Evolutionary conservation across 208 protist species (phyloP).

Genomic region (Trypanosoma mega): DNA sequence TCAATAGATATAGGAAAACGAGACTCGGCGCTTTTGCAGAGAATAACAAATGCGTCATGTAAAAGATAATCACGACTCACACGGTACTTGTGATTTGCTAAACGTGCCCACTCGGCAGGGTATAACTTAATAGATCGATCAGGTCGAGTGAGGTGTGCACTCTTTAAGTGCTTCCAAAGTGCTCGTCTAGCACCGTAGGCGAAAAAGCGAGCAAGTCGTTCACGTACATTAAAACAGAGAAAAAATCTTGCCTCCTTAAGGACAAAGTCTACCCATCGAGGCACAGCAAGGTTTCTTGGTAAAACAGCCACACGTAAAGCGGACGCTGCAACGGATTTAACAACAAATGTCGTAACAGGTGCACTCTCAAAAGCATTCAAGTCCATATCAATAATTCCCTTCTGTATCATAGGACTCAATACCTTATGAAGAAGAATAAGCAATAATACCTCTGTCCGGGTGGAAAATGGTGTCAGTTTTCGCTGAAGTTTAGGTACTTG

Average conservation of each 20-base stretch:
- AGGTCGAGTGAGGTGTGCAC: conserved; percentile 44
- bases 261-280: conserved; percentile 80
- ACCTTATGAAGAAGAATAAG: conserved; percentile 69
- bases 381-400: conserved; percentile 14
- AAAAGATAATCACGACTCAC: conserved; percentile 63
- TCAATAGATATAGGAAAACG: conserved; percentile 83
- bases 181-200: conserved; percentile 77
- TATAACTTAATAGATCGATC: conserved; percentile 35
- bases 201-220: conserved; percentile 67
- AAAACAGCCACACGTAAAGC: conserved; percentile 79
- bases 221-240: conserved; percentile 49
- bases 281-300: conserved; percentile 68
- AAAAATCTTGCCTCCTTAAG: conserved; percentile 74
- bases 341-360: conserved; percentile 39
- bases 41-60: conserved; percentile 57
- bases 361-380: conserved; percentile 46
- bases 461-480: conserved; percentile 42
- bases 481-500: conserved; percentile 38
- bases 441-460: conserved; percentile 58
- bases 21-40: conserved; percentile 66
- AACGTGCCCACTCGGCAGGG: conserved; percentile 63
- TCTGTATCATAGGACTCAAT: conserved; percentile 19
- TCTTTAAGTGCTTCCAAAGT: conserved; percentile 59
- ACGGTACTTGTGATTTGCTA: conserved; percentile 82
- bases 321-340: conserved; percentile 69